phyloP scores from a whole-genome alignment of 2,329 filamentous ascomycete species.

The Calonectria multiphialidica region DNA sequence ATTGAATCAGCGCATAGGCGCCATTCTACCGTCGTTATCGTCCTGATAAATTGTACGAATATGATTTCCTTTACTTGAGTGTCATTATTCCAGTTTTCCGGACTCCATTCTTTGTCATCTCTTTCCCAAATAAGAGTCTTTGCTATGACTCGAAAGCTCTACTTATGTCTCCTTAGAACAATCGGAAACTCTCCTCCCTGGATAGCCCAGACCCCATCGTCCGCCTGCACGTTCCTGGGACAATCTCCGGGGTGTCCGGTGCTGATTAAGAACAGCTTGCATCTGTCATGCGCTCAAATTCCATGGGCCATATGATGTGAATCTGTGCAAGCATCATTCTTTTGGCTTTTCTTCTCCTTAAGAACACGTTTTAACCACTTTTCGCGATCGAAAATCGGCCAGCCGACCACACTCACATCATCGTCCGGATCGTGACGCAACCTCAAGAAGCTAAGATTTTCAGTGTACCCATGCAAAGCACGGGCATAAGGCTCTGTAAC shows the following conservation, averaged over 20 bases:
- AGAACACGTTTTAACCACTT: background rate
- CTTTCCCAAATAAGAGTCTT: background rate
- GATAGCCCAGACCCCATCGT: background rate
- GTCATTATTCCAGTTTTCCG: background rate
- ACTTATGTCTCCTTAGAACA: background rate
- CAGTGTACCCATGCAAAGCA: background rate
- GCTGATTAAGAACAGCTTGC: background rate
- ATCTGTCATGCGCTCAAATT: background rate
- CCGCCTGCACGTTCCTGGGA: background rate
- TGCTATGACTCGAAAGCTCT: background rate
- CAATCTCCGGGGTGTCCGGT: background rate
- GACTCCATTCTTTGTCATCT: background rate
- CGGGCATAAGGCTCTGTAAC: background rate
- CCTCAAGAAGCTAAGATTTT: background rate
- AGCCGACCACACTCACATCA: background rate
- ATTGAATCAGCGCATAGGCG: too few relatives aligned
- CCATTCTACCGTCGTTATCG: too few relatives aligned
- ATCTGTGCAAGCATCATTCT: background rate
- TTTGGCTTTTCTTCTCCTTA: background rate
- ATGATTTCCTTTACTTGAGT: background rate
- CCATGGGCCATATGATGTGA: background rate
- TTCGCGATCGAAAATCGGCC: background rate
- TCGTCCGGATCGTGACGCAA: background rate
- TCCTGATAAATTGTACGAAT: background rate
- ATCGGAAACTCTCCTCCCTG: background rate